These are phyloP conservation scores for Coemansia sp. DNA, from an alignment of 192 early-diverging fungal species.

Conservation along the genomic window DNA sequence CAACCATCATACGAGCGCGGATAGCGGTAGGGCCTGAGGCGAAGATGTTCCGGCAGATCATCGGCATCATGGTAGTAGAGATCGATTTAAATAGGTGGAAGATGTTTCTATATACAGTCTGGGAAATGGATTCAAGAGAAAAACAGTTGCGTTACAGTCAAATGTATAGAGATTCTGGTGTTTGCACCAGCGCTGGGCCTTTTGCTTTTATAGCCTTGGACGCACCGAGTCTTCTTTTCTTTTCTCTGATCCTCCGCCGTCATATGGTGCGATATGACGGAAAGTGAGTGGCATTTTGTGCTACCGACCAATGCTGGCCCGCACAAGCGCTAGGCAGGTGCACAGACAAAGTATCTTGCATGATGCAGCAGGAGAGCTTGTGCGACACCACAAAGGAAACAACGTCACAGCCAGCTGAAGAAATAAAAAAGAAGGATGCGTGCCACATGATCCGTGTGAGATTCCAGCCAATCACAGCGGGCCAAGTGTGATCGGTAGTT, in stretches of 20 bases:
- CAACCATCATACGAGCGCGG: not conserved
- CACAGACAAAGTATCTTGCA: not conserved
- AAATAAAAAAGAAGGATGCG: not conserved
- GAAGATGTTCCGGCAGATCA: not conserved
- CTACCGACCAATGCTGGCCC: too few relatives aligned
- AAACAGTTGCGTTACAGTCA: not conserved
- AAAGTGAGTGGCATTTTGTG: too few relatives aligned
- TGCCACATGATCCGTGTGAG: conserved; percentile 11
- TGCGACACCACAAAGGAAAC: not conserved
- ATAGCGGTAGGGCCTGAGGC: not conserved
- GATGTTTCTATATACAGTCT: too few relatives aligned
- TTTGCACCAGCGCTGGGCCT: too few relatives aligned
- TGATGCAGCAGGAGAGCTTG: not conserved
- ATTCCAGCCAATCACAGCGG: conserved; percentile 27
- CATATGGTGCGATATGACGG: too few relatives aligned
- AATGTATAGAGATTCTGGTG: not conserved
- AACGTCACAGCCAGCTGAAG: not conserved
- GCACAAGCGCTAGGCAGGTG: too few relatives aligned
- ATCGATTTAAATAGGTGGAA: not conserved
- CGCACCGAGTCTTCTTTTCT: too few relatives aligned
- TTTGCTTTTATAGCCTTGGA: too few relatives aligned
- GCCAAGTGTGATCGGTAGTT: conserved; percentile 26
- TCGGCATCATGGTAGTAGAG: not conserved
- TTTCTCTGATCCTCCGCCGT: too few relatives aligned
- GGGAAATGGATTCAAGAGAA: not conserved